Evolutionary conservation across 345 rosid genomes (phyloP).

Genomic region (Eutrema japonicum): DNA sequence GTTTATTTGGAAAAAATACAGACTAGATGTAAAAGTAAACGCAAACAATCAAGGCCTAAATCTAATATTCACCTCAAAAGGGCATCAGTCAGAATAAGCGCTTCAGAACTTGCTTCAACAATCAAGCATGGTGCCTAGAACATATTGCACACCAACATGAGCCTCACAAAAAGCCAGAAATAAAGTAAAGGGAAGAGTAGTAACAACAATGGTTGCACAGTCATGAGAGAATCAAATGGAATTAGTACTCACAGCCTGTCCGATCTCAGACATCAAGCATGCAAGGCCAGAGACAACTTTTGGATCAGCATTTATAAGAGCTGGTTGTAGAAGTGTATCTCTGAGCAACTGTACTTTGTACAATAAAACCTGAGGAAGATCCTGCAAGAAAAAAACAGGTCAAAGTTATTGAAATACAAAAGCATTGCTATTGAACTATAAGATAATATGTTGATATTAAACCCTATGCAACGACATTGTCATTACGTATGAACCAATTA

Average conservation of each 20-base stretch:
- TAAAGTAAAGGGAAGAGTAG: slow-evolving; percentile 23
- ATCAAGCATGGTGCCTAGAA: slow-evolving; percentile 85
- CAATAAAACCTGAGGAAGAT: slow-evolving; percentile 82
- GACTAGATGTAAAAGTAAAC: neutral
- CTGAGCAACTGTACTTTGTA: slow-evolving; percentile 75
- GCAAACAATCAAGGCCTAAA: slow-evolving; percentile 28
- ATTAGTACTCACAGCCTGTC: slow-evolving; percentile 81
- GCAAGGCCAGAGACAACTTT: slow-evolving; percentile 84
- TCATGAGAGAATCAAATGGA: slow-evolving; percentile 3
- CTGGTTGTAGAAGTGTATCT: slow-evolving; percentile 78
- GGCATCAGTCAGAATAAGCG: slow-evolving; percentile 72
- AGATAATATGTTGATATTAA: neutral
- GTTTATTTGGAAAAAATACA: slow-evolving; percentile 3
- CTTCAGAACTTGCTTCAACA: slow-evolving; percentile 82
- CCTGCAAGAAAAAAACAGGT: slow-evolving; percentile 57
- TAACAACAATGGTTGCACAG: neutral
- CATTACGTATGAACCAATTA: neutral
- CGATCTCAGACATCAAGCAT: slow-evolving; percentile 89
- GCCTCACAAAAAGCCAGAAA: slow-evolving; percentile 24
- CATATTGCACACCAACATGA: slow-evolving; percentile 31
- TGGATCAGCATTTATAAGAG: slow-evolving; percentile 72
- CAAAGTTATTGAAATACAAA: slow-evolving; percentile 4
- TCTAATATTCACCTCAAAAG: slow-evolving; percentile 72
- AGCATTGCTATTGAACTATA: neutral
- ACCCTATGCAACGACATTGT: neutral